A percentile compares a stretch with the other conserved stretches of the same genome.
Evolutionary conservation across 2,329 filamentous ascomycete genomes (phyloP).

Genomic region (Chaetomium olivaceum): DNA sequence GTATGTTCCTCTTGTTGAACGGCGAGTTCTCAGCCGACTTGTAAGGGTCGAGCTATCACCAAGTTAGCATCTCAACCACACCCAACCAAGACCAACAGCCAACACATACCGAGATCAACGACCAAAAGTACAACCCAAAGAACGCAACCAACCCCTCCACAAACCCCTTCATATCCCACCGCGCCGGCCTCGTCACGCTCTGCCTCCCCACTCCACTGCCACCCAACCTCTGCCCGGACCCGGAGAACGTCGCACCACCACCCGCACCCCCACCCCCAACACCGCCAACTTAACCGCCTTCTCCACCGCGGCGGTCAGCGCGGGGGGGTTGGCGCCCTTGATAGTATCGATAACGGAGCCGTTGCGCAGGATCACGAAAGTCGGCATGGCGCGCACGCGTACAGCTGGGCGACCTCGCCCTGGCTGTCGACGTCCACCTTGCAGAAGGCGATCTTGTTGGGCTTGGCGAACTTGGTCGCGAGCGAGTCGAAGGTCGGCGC

Average conservation of each 20-base stretch:
- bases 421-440: constrained; percentile 91
- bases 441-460: constrained; percentile 81
- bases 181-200: constrained; percentile 14
- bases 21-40: constrained; percentile 59
- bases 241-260: constrained; percentile 53
- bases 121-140: constrained; percentile 61
- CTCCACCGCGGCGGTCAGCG: constrained; percentile 74
- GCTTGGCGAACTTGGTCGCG: constrained; percentile 74
- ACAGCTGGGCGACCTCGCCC: constrained; percentile 71
- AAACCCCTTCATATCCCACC: constrained; percentile 45
- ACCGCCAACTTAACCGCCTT: constrained; percentile 60
- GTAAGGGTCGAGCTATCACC: constrained; percentile 61
- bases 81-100: not conserved
- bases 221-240: constrained; percentile 60
- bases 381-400: constrained; percentile 87
- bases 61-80: not conserved
- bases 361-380: constrained; percentile 86
- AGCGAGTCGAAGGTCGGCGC: constrained; percentile 86
- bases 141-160: constrained; percentile 55
- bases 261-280: constrained; percentile 41
- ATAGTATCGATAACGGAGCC: constrained; percentile 73
- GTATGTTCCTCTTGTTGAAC: constrained; percentile 56
- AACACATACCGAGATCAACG: constrained; percentile 59
- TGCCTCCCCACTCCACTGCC: constrained; percentile 36
- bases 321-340: constrained; percentile 75